These are phyloP conservation scores for Neltuma alba DNA, from an alignment of 306 rosid genomes.

Conservation along the genomic window DNA sequence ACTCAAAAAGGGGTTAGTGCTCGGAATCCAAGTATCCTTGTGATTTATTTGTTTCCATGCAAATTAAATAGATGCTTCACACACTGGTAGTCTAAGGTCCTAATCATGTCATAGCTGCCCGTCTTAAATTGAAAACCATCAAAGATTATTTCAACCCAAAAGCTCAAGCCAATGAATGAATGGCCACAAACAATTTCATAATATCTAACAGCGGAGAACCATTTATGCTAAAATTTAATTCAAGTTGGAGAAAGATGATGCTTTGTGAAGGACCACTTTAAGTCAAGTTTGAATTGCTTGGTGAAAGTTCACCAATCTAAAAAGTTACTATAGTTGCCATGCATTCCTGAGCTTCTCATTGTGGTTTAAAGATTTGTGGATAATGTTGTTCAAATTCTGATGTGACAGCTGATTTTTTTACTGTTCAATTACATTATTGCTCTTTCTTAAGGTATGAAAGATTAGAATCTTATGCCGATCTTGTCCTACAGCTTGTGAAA, in stretches of 20 bases:
- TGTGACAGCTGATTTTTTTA: background rate
- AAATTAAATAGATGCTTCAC: slow-evolving; percentile 11
- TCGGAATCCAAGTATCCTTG: background rate
- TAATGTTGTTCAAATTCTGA: slow-evolving; percentile 29
- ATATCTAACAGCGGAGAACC: background rate
- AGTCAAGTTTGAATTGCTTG: background rate
- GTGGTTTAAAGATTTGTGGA: slow-evolving; percentile 22
- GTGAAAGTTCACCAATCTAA: background rate
- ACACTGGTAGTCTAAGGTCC: slow-evolving; percentile 11
- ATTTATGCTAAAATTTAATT: background rate
- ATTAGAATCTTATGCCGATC: slow-evolving; percentile 27
- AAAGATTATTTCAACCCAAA: background rate
- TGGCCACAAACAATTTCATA: background rate
- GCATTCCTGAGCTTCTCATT: slow-evolving; percentile 5
- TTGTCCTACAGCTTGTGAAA: slow-evolving; percentile 74
- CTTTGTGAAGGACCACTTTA: background rate
- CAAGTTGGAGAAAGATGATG: background rate
- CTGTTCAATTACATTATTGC: slow-evolving; percentile 2
- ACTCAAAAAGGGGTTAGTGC: background rate
- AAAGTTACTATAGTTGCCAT: background rate
- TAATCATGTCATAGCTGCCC: slow-evolving; percentile 1
- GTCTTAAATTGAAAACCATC: background rate
- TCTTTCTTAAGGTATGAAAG: slow-evolving; percentile 12
- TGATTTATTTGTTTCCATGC: slow-evolving; percentile 8
- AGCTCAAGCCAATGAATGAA: background rate